phyloP scores from a whole-genome alignment of 768 basidiomycete genomes.

The Krasilnikovozyma curviuscula region DNA sequence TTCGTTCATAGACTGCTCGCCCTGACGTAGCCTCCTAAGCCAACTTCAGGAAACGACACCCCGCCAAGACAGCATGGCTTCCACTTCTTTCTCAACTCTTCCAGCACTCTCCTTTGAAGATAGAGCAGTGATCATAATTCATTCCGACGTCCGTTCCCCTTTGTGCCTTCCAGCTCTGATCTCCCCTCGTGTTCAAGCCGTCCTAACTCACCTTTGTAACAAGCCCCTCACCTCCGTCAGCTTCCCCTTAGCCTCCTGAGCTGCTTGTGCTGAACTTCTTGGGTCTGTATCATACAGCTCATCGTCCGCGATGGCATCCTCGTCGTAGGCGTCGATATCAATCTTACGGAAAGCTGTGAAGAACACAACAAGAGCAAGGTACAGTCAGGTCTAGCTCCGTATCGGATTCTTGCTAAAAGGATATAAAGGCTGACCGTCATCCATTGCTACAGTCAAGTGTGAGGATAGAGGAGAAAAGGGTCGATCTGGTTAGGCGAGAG shows the following conservation, averaged over 20 bases:
- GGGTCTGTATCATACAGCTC: constrained; percentile 79
- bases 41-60: too few relatives aligned
- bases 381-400: too few relatives aligned
- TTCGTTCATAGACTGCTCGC: neutral
- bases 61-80: too few relatives aligned
- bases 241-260: constrained; percentile 58
- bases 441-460: too few relatives aligned
- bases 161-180: neutral
- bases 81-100: too few relatives aligned
- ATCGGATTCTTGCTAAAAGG: too few relatives aligned
- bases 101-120: too few relatives aligned
- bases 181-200: neutral
- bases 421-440: too few relatives aligned
- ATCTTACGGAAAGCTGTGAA: constrained; percentile 63
- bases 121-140: neutral
- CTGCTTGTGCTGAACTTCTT: constrained; percentile 49
- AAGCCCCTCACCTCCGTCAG: constrained; percentile 49
- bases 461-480: too few relatives aligned
- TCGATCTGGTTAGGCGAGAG: neutral
- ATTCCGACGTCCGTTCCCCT: neutral
- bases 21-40: neutral
- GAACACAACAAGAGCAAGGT: too few relatives aligned
- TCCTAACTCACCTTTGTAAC: constrained; percentile 45
- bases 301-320: constrained; percentile 63
- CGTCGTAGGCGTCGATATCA: constrained; percentile 82